phyloP scores from a whole-genome alignment of 768 basidiomycete species.

The Boletus eberwhitei region DNA sequence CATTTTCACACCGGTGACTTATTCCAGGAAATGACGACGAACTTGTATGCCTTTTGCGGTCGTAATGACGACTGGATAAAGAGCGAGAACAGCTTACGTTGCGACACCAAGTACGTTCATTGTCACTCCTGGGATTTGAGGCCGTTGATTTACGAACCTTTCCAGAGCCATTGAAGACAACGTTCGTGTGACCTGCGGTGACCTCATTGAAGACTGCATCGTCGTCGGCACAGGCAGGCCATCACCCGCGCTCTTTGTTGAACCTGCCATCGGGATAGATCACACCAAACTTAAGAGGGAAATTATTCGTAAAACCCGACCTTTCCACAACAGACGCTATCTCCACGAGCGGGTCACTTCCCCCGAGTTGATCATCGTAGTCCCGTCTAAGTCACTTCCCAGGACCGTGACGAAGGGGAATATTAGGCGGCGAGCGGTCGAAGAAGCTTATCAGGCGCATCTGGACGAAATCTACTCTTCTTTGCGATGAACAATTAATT shows the following conservation, averaged over 20 bases:
- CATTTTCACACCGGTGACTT: constrained; percentile 80
- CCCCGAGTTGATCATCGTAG: constrained; percentile 63
- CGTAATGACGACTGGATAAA: constrained; percentile 87
- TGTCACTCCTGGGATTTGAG: not conserved
- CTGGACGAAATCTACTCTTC: constrained; percentile 57
- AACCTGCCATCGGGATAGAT: constrained; percentile 53
- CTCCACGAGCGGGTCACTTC: constrained; percentile 74
- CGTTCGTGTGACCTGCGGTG: constrained; percentile 58
- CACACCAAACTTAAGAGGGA: constrained; percentile 61
- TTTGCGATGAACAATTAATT: constrained; percentile 12
- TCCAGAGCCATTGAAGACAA: constrained; percentile 74
- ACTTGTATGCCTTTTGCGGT: constrained; percentile 62
- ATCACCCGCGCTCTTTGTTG: constrained; percentile 73
- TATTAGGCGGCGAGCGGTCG: constrained; percentile 72
- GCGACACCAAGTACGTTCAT: constrained; percentile 61
- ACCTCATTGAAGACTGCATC: constrained; percentile 67
- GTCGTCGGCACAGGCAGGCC: constrained; percentile 77
- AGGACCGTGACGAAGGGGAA: constrained; percentile 82
- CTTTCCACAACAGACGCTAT: constrained; percentile 73
- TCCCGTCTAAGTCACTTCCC: constrained; percentile 62
- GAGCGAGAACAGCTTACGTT: constrained; percentile 71
- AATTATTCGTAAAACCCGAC: constrained; percentile 67
- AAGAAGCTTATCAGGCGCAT: constrained; percentile 54
- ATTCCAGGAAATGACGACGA: constrained; percentile 61
- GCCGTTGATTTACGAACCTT: constrained; percentile 6